Evolutionary conservation across 768 basidiomycete genomes (phyloP).

Genomic region (Cystobasidium ongulense): DNA sequence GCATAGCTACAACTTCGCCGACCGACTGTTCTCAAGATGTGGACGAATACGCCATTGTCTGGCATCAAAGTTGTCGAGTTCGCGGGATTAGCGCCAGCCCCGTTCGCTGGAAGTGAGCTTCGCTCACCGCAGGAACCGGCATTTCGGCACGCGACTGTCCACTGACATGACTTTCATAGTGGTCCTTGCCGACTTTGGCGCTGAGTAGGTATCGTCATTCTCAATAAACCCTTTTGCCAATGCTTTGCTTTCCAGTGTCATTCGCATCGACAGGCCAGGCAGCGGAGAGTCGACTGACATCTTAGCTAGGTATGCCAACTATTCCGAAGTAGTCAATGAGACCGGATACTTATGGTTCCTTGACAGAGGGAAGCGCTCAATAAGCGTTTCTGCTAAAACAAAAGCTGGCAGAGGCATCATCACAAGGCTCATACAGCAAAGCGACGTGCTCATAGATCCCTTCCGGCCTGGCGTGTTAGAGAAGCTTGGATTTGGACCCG

Average conservation of each 20-base stretch:
- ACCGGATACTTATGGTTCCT: conserved; percentile 50
- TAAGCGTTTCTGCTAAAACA: conserved; percentile 61
- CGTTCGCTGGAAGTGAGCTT: conserved; percentile 54
- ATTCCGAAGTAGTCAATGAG: neutral
- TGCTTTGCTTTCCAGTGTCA: conserved; percentile 47
- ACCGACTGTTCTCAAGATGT: too few relatives aligned
- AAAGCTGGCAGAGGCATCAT: conserved; percentile 55
- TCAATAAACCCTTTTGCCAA: neutral
- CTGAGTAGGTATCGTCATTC: conserved; percentile 41
- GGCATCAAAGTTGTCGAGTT: conserved; percentile 51
- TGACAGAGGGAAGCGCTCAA: conserved; percentile 68
- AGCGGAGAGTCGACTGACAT: conserved; percentile 37
- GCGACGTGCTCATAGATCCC: conserved; percentile 76
- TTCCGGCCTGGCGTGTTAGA: conserved; percentile 78
- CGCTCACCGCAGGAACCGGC: neutral
- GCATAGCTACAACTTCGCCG: too few relatives aligned
- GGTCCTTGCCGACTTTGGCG: conserved; percentile 69
- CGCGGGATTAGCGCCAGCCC: conserved; percentile 71
- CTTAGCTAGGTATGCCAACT: conserved; percentile 28
- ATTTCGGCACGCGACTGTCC: neutral
- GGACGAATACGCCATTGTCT: neutral
- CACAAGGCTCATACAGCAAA: conserved; percentile 54
- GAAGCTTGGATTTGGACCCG: conserved; percentile 64
- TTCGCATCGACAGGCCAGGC: conserved; percentile 62
- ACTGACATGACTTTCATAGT: conserved; percentile 46